Evolutionary conservation across 257 asterid genomes (phyloP).

Genomic region (Coffea canephora): DNA sequence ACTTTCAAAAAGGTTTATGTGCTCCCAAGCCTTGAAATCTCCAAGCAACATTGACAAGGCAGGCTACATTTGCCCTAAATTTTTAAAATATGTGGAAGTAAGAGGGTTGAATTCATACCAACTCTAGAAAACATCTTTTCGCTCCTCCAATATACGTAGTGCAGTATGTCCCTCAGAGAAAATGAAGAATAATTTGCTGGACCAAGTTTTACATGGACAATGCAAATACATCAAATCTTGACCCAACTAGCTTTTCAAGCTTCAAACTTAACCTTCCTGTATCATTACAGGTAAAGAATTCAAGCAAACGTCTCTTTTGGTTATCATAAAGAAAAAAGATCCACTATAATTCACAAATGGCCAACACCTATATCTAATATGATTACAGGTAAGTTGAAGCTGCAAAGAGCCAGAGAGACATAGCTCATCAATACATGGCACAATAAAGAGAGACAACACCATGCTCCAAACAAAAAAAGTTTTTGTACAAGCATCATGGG

Average conservation of each 20-base stretch:
- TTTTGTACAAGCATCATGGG: conserved; percentile 5
- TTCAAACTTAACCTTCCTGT: neutral
- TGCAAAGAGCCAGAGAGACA: neutral
- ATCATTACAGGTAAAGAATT: neutral
- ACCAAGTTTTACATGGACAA: neutral
- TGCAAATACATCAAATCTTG: neutral
- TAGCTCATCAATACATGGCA: neutral
- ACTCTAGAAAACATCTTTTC: neutral
- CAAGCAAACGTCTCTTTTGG: neutral
- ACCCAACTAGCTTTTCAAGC: neutral
- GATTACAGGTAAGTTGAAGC: neutral
- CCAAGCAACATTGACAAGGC: neutral
- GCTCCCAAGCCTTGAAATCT: neutral
- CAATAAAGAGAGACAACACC: neutral
- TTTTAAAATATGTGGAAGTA: neutral
- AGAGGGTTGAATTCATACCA: conserved; percentile 2
- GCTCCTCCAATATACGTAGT: neutral
- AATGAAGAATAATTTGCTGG: neutral
- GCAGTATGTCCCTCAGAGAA: conserved; percentile 1
- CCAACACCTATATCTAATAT: neutral
- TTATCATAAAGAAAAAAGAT: neutral
- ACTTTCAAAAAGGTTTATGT: neutral
- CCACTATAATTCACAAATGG: neutral
- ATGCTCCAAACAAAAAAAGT: neutral
- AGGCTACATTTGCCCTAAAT: neutral